These are phyloP conservation scores for Nothomitra cinnamomea DNA, from an alignment of 2,329 filamentous ascomycete species.

Conservation along the genomic window DNA sequence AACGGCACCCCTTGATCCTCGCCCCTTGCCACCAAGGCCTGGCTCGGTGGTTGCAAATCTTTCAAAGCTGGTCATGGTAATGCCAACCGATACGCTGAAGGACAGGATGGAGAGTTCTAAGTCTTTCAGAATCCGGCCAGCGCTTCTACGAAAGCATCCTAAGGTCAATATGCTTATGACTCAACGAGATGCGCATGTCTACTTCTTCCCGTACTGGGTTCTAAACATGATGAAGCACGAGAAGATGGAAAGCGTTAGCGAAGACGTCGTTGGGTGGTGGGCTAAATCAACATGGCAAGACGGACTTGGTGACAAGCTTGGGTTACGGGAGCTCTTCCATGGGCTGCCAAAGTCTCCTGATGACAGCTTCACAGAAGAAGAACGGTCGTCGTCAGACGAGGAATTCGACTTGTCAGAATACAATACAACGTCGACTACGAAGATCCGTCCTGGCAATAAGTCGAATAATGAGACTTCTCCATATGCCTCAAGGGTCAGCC, in stretches of 20 bases:
- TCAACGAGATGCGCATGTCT: slow-evolving; percentile 83
- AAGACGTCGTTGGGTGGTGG: slow-evolving; percentile 91
- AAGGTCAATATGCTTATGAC: slow-evolving; percentile 65
- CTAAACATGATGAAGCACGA: slow-evolving; percentile 69
- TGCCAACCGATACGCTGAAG: slow-evolving; percentile 77
- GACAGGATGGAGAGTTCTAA: slow-evolving; percentile 62
- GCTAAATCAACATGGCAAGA: slow-evolving; percentile 85
- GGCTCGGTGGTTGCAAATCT: slow-evolving; percentile 50
- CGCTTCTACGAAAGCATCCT: slow-evolving; percentile 56
- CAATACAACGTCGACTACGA: slow-evolving; percentile 30
- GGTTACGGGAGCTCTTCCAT: slow-evolving; percentile 48
- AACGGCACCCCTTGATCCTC: slow-evolving; percentile 47
- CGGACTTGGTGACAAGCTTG: slow-evolving; percentile 61
- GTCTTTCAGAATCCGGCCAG: slow-evolving; percentile 55
- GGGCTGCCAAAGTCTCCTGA: slow-evolving; percentile 15
- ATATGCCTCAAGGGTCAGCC: slow-evolving; percentile 16
- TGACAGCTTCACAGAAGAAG: slow-evolving; percentile 19
- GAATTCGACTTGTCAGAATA: slow-evolving; percentile 36
- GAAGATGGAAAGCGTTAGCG: slow-evolving; percentile 70
- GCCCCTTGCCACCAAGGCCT: slow-evolving; percentile 39
- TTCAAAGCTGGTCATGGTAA: slow-evolving; percentile 67
- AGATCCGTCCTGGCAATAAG: slow-evolving; percentile 5
- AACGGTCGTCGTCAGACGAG: slow-evolving; percentile 27
- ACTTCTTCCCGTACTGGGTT: slow-evolving; percentile 85
- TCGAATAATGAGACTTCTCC: neutral